These are phyloP conservation scores for Nicotiana benthamiana DNA, from an alignment of 257 asterid species.

Conservation along the genomic window DNA sequence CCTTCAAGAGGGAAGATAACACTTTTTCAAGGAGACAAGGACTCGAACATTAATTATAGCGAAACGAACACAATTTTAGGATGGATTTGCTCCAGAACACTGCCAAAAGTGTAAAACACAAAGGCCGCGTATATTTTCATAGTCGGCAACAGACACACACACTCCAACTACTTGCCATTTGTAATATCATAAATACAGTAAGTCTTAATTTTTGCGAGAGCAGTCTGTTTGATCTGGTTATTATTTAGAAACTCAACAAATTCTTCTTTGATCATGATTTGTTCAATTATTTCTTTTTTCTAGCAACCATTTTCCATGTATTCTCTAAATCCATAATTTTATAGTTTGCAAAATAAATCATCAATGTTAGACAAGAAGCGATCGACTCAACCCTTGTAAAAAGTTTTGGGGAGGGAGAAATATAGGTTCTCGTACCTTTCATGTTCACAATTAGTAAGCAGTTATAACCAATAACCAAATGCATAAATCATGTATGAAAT, in stretches of 20 bases:
- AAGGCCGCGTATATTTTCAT: not conserved
- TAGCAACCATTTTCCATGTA: not conserved
- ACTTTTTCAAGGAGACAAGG: not conserved
- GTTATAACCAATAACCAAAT: not conserved
- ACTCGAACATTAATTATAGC: not conserved
- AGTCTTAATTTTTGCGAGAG: not conserved
- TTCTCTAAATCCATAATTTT: not conserved
- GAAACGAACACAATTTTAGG: not conserved
- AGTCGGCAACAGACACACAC: not conserved
- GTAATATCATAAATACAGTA: not conserved
- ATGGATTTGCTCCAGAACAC: not conserved
- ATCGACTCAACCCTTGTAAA: not conserved
- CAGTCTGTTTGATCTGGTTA: not conserved
- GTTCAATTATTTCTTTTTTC: not conserved
- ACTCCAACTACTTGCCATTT: not conserved
- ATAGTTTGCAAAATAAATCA: not conserved
- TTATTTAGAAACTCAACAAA: not conserved
- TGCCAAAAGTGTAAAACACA: not conserved
- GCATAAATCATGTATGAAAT: not conserved
- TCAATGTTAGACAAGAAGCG: not conserved
- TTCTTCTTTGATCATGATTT: not conserved
- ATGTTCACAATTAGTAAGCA: constrained; percentile 1
- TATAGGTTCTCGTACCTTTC: not conserved
- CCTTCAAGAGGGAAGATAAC: not conserved
- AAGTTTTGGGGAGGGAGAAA: not conserved